Conservation (phyloP, 2,329 filamentous ascomycete genomes). For the Fusarium bactridioides region DNA sequence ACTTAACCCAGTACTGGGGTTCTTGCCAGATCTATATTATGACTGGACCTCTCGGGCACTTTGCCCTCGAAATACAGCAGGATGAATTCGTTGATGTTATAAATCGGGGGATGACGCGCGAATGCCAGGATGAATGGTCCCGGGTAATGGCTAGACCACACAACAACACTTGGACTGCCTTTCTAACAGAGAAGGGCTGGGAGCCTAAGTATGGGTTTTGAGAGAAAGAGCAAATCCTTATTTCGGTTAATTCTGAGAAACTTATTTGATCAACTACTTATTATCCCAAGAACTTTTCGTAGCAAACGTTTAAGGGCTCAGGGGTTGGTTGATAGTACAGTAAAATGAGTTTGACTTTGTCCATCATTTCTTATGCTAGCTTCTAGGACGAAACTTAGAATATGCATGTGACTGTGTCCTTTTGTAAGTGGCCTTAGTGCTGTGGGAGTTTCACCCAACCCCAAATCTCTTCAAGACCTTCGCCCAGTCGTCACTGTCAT, state of each 20-base stretch:
- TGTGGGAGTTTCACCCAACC: too few species aligned
- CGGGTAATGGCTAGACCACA: neutral
- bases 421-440: neutral
- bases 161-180: slow-evolving; percentile 9
- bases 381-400: neutral
- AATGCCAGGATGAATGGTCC: neutral
- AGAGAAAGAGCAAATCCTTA: neutral
- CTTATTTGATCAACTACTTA: too few species aligned
- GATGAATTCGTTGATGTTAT: neutral
- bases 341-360: neutral
- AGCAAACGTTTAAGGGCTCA: neutral
- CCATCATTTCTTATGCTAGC: neutral
- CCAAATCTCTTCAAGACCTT: neutral
- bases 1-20: neutral
- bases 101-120: neutral
- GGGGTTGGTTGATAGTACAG: neutral
- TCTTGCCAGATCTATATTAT: neutral
- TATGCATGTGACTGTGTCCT: too few species aligned
- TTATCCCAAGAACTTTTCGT: neutral
- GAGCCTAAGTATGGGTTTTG: neutral
- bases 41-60: neutral
- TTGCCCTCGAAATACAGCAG: neutral
- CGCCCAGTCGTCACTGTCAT: too few species aligned
- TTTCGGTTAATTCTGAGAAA: too few species aligned
- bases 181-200: slow-evolving; percentile 1